A percentile compares a stretch with the other conserved stretches of the same genome.
Conservation (phyloP, 805 yeast species). For the Debaryomyces maramus region DNA sequence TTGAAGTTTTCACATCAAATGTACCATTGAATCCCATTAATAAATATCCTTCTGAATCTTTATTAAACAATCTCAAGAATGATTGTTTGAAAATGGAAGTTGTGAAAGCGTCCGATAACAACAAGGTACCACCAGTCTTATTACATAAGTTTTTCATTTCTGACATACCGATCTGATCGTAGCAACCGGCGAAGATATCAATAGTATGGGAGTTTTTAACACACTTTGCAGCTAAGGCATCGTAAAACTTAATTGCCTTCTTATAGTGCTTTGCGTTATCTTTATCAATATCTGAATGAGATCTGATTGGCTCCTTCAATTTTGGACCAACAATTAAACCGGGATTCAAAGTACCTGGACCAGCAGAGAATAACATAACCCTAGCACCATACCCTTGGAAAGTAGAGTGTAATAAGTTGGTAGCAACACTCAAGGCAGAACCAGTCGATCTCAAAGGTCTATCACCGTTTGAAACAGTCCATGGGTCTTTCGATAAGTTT, state of each 20-base stretch:
- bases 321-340: slow-evolving; percentile 92
- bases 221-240: slow-evolving; percentile 61
- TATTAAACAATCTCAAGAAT: slow-evolving; percentile 79
- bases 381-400: slow-evolving; percentile 87
- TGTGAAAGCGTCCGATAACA: slow-evolving; percentile 89
- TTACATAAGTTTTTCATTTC: slow-evolving; percentile 89
- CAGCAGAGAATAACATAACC: slow-evolving; percentile 86
- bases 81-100: slow-evolving; percentile 94
- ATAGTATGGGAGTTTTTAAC: slow-evolving; percentile 79
- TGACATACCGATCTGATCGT: slow-evolving; percentile 91
- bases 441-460: slow-evolving; percentile 93
- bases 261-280: slow-evolving; percentile 84
- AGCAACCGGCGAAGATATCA: slow-evolving; percentile 92
- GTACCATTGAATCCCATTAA: slow-evolving; percentile 89
- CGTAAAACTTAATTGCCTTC: slow-evolving; percentile 82
- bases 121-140: slow-evolving; percentile 85
- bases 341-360: slow-evolving; percentile 93
- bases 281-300: slow-evolving; percentile 94
- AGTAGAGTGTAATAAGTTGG: slow-evolving; percentile 76
- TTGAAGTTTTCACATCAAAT: slow-evolving; percentile 82
- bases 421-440: slow-evolving; percentile 83
- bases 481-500: slow-evolving; percentile 73
- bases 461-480: slow-evolving; percentile 83
- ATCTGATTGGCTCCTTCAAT: slow-evolving; percentile 93
- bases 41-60: slow-evolving; percentile 84